phyloP scores from a whole-genome alignment of 768 basidiomycete species.

The Auriscalpium vulgare region DNA sequence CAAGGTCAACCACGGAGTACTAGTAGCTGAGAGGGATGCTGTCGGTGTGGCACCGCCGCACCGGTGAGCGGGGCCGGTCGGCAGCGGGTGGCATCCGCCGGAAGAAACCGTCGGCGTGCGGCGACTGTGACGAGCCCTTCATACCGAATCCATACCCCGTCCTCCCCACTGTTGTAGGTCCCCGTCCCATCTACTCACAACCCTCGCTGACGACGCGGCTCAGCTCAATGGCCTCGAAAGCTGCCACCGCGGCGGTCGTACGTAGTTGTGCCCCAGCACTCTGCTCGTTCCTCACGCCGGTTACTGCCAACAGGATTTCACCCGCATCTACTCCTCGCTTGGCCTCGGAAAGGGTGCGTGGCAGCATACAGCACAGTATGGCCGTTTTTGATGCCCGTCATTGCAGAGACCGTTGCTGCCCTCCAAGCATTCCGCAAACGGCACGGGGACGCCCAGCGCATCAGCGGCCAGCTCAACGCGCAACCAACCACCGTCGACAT shows the following conservation, averaged over 20 bases:
- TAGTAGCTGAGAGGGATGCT: no score
- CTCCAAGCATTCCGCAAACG: conserved; percentile 97
- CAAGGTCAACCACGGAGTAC: no score
- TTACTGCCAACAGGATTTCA: conserved; percentile 54
- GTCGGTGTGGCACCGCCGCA: no score
- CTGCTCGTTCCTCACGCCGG: conserved; percentile 7
- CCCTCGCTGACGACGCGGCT: neutral
- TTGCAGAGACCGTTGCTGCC: conserved; percentile 77
- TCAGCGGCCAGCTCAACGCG: conserved; percentile 50
- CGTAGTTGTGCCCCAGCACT: conserved; percentile 9
- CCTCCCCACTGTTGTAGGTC: neutral
- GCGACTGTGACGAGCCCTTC: neutral
- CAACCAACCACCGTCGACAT: conserved; percentile 85
- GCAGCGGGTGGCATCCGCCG: neutral
- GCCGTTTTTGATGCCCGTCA: neutral
- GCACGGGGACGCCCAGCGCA: conserved; percentile 78
- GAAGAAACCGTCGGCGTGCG: neutral
- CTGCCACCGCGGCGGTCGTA: conserved; percentile 55
- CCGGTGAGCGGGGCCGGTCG: no score
- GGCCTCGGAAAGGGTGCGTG: conserved; percentile 80
- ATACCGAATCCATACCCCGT: neutral
- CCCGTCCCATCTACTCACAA: neutral
- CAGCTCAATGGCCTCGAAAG: conserved; percentile 59
- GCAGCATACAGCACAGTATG: neutral
- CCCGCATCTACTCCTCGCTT: conserved; percentile 74